Evolutionary conservation across 208 protist species (phyloP).

Genomic region (Spongospora subterranea): DNA sequence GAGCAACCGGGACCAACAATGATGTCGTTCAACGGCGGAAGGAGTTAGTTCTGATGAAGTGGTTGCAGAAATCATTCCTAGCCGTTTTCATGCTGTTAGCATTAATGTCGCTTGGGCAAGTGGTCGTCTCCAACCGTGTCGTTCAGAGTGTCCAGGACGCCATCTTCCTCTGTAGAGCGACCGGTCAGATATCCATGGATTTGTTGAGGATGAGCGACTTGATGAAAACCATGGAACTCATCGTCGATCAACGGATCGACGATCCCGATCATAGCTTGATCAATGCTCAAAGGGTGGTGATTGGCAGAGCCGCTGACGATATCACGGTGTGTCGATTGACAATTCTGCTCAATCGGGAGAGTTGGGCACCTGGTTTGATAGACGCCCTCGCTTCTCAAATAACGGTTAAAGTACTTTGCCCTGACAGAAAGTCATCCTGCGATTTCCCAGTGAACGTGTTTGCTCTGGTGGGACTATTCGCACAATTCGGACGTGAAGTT

Average conservation of each 20-base stretch:
- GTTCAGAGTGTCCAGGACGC: not conserved
- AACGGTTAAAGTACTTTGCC: not conserved
- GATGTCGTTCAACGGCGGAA: not conserved
- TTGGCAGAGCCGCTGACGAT: not conserved
- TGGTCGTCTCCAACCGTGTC: not conserved
- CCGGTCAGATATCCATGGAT: not conserved
- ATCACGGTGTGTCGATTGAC: not conserved
- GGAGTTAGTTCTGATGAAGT: conserved; percentile 20
- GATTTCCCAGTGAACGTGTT: not conserved
- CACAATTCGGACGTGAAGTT: not conserved
- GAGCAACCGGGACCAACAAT: not conserved
- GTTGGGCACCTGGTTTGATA: not conserved
- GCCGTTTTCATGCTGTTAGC: not conserved
- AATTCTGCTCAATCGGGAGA: not conserved
- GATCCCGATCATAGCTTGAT: not conserved
- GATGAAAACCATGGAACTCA: not conserved
- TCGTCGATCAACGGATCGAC: not conserved
- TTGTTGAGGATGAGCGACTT: not conserved
- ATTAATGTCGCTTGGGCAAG: not conserved
- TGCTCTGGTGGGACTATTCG: not conserved
- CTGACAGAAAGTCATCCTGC: not conserved
- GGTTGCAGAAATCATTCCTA: not conserved
- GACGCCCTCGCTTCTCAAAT: not conserved
- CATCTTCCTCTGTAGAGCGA: not conserved
- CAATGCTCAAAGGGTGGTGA: not conserved